Percentiles rank a stretch among this genome's conserved stretches.
phyloP scores from a whole-genome alignment of 768 basidiomycete species.

The Leccinum uliginosum region DNA sequence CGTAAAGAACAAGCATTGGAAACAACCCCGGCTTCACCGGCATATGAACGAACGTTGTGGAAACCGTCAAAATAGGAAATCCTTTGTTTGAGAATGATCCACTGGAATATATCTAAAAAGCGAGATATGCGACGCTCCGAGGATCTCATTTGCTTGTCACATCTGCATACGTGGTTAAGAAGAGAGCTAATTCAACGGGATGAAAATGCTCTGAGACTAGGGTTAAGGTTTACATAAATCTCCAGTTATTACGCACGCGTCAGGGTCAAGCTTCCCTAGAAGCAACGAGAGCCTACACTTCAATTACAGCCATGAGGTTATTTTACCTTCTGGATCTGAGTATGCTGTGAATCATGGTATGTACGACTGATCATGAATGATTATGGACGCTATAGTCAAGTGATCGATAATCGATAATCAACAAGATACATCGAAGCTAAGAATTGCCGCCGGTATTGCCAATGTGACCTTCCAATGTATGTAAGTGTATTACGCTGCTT shows the following conservation, averaged over 20 bases:
- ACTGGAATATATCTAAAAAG: background rate
- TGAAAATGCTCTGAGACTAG: background rate
- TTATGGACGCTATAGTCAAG: background rate
- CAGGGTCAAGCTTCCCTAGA: background rate
- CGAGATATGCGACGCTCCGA: background rate
- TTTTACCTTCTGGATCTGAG: background rate
- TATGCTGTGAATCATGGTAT: background rate
- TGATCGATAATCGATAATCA: constrained; percentile 4
- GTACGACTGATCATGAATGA: background rate
- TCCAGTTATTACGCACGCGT: background rate
- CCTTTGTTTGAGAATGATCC: background rate
- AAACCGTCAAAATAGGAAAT: background rate
- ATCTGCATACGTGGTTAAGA: background rate
- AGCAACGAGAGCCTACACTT: too few species aligned
- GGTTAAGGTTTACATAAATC: background rate
- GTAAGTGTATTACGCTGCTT: constrained; percentile 14
- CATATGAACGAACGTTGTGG: background rate
- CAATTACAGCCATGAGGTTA: background rate
- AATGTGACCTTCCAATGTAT: constrained; percentile 8
- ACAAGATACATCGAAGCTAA: background rate
- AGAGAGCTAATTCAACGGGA: background rate
- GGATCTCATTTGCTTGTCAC: background rate
- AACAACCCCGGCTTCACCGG: background rate
- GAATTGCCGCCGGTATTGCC: constrained; percentile 7
- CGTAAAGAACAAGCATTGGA: background rate